Evolutionary conservation across 768 basidiomycete genomes (phyloP).

Genomic region (Tylopilus felleus): DNA sequence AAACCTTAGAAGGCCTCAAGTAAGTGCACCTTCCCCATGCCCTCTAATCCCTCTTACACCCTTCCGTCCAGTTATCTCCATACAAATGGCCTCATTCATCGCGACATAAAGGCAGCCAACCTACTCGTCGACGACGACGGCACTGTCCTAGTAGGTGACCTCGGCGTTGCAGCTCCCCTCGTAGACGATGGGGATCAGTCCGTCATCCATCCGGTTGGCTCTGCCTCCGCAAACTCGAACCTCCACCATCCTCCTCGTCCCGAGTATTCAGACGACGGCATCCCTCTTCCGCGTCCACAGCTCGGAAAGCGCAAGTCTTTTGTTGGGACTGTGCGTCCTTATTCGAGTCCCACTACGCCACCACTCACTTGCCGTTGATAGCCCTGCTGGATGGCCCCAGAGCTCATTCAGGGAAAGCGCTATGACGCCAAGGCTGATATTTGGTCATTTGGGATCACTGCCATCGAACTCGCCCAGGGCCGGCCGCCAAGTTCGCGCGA

Average conservation of each 20-base stretch:
- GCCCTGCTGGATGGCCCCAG: constrained; percentile 98
- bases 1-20: constrained; percentile 87
- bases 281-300: constrained; percentile 34
- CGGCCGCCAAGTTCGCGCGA: constrained; percentile 82
- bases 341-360: not conserved
- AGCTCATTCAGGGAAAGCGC: constrained; percentile 78
- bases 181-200: constrained; percentile 57
- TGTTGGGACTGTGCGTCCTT: constrained; percentile 73
- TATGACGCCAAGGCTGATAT: constrained; percentile 91
- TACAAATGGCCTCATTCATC: constrained; percentile 85
- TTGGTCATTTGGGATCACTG: constrained; percentile 97
- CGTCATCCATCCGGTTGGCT: constrained; percentile 14
- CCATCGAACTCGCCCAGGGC: constrained; percentile 84
- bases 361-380: constrained; percentile 21
- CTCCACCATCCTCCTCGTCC: constrained; percentile 31
- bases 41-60: constrained; percentile 1
- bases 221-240: constrained; percentile 32
- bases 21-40: constrained; percentile 33
- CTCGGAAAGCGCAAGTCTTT: constrained; percentile 86
- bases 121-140: constrained; percentile 88
- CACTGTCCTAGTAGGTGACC: constrained; percentile 86
- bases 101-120: constrained; percentile 93
- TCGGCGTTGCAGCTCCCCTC: constrained; percentile 88
- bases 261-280: not conserved
- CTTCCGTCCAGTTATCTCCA: constrained; percentile 66